These are phyloP conservation scores for Ustilago sp. DNA, from an alignment of 1,284 basidiomycete genomes.

Conservation along the genomic window DNA sequence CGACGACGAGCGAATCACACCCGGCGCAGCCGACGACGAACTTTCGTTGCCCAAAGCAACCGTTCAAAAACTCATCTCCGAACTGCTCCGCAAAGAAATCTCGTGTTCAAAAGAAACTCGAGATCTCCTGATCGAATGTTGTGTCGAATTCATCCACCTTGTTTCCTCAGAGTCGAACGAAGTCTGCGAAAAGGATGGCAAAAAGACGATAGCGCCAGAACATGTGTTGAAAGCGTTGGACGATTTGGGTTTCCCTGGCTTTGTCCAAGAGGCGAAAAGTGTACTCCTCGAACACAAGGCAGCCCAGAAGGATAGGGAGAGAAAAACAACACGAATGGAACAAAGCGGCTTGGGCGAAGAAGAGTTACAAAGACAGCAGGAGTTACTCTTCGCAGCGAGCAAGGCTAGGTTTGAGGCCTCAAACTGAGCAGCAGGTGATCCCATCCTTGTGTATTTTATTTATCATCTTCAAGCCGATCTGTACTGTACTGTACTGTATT, in stretches of 20 bases:
- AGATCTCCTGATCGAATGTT: conserved; percentile 96
- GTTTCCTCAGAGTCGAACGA: conserved; percentile 98
- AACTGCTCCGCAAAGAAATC: conserved; percentile 89
- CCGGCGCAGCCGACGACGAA: conserved; percentile 81
- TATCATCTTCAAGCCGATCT: not conserved
- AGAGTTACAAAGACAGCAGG: conserved; percentile 87
- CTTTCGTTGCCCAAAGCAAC: conserved; percentile 96
- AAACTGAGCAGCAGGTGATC: conserved; percentile 31
- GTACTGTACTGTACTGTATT: too few relatives aligned
- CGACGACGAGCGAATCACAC: conserved; percentile 79
- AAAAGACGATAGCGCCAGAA: conserved; percentile 99
- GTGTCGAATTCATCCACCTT: conserved; percentile 98
- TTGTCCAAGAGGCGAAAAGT: conserved; percentile 87
- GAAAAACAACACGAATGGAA: conserved; percentile 77
- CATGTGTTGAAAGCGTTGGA: conserved; percentile 93
- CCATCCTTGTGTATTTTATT: not conserved
- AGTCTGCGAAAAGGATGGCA: conserved; percentile 96
- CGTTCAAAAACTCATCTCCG: conserved; percentile 94
- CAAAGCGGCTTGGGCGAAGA: conserved; percentile 90
- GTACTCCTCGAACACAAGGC: conserved; percentile 95
- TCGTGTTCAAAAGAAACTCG: conserved; percentile 93
- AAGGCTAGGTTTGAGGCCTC: conserved; percentile 73
- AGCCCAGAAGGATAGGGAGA: conserved; percentile 82
- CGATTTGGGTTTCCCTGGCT: conserved; percentile 89
- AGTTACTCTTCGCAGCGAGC: conserved; percentile 89